phyloP scores from a whole-genome alignment of 2,329 filamentous ascomycete genomes.

The Parascedosporium putredinis region DNA sequence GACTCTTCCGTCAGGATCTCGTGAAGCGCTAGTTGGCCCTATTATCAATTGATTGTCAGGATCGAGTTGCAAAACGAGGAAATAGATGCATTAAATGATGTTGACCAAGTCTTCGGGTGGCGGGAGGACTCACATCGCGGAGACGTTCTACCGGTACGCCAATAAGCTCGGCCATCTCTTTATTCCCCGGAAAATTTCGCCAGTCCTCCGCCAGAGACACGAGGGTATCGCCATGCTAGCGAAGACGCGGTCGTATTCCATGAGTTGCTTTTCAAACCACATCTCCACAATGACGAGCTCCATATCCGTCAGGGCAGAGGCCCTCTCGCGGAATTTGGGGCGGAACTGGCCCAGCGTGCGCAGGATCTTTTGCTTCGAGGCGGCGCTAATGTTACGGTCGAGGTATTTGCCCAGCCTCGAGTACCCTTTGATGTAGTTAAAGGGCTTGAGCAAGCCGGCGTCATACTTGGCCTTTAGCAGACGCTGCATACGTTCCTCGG shows the following conservation, averaged over 20 bases:
- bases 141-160: slow-evolving; percentile 83
- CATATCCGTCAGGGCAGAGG: slow-evolving; percentile 84
- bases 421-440: slow-evolving; percentile 98
- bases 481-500: slow-evolving; percentile 91
- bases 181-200: slow-evolving; percentile 94
- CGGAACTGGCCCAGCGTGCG: slow-evolving; percentile 86
- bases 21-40: slow-evolving; percentile 92
- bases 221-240: slow-evolving; percentile 98
- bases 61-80: not conserved
- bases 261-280: slow-evolving; percentile 95
- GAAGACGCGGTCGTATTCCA: slow-evolving; percentile 98
- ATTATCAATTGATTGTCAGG: slow-evolving; percentile 5
- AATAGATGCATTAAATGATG: too few species aligned
- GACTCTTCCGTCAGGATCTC: slow-evolving; percentile 94
- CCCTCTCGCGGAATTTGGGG: slow-evolving; percentile 91
- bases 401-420: slow-evolving; percentile 83
- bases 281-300: slow-evolving; percentile 93
- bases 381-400: slow-evolving; percentile 72
- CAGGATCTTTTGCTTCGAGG: slow-evolving; percentile 82
- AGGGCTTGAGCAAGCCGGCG: slow-evolving; percentile 85
- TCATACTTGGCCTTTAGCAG: slow-evolving; percentile 93
- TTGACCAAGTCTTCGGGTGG: too few species aligned
- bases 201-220: slow-evolving; percentile 92
- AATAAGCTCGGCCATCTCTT: slow-evolving; percentile 96
- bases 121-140: slow-evolving; percentile 81